Base-by-base conservation (phyloP, 2,329 filamentous ascomycete genomes). In the Xylaria sp. region DNA sequence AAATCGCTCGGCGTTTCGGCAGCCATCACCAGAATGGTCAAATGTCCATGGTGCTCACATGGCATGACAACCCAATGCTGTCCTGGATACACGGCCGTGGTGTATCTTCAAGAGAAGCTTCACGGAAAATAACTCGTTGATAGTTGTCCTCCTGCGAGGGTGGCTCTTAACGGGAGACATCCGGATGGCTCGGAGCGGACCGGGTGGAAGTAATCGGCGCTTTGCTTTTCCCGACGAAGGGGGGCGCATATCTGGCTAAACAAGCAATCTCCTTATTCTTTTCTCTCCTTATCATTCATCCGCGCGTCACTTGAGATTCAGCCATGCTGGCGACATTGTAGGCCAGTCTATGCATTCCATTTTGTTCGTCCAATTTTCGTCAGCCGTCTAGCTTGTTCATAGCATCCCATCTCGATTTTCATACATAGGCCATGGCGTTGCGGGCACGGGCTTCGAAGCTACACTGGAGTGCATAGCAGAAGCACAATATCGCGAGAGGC, bases 21-120 rank as follows among this genome's bases (percentile, higher is more conserved):
- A 1, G 75, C 80, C 5, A 78, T 86, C 50, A 83, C 80, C 7
- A 86, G 85, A 64, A 83, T 80, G 68, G 83, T 88, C 30, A 83
- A 81, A 65, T 90, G 87, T 70, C 86, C 86, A 7, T 90, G 88
- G 88, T 91, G 88, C 70, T 77, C 78, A 49, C 88, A 91, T 74
- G 81, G 82, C 54, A 90, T 91, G 87, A 86, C 79, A 65, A 86
- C 81, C 11, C 76, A 74, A 59, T 91, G 88, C 73, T 91, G 88
- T 70, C 80, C 86, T 9, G 87, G 86, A 6, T 87, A 87, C 74
- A 83, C 84, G 9, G 84, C 87, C 1, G 78, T 87, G 50, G 82
- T 91, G 3, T 83, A 86, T 62, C 74, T 90, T 66, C 83, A 83
- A 67, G 85, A 90, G 71, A 82, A 82, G 61, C 70, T 87, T 54